Percentiles rank a stretch among this genome's conserved stretches.
Conservation (phyloP, 2,329 filamentous ascomycete genomes). For the Colletotrichum chlorophyti region DNA sequence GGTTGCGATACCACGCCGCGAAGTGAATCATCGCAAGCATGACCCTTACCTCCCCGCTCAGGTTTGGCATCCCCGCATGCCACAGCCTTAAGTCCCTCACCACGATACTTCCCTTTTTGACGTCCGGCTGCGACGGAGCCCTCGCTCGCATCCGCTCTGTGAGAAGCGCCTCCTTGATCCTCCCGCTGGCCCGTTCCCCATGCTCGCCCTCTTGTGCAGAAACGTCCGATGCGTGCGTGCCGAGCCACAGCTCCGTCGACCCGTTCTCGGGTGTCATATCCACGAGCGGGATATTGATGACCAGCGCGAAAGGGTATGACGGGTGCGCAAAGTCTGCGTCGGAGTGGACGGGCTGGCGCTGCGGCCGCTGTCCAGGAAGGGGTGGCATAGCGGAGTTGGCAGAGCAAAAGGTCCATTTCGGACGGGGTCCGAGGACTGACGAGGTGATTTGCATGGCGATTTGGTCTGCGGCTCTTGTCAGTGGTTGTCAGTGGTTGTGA, state of each 20-base stretch:
- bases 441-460: constrained; percentile 64
- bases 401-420: constrained; percentile 64
- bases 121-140: constrained; percentile 52
- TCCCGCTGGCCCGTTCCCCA: constrained; percentile 58
- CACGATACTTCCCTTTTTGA: constrained; percentile 62
- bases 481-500: background rate
- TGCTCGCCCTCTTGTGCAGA: constrained; percentile 55
- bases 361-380: constrained; percentile 43
- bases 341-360: constrained; percentile 63
- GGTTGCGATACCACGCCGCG: constrained; percentile 62
- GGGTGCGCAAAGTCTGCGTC: constrained; percentile 66
- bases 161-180: constrained; percentile 51
- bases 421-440: constrained; percentile 58
- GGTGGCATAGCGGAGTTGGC: constrained; percentile 64
- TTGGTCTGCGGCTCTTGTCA: constrained; percentile 44
- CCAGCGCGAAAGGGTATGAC: constrained; percentile 59
- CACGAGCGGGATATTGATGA: constrained; percentile 60
- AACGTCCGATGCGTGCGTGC: constrained; percentile 51
- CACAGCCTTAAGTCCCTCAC: constrained; percentile 67
- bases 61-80: constrained; percentile 70
- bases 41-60: constrained; percentile 53
- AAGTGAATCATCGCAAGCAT: constrained; percentile 70
- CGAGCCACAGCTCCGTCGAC: constrained; percentile 66
- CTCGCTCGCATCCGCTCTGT: constrained; percentile 43
- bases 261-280: constrained; percentile 59